Conservation (phyloP, 2,329 filamentous ascomycete species). For the Colletotrichum navitas region DNA sequence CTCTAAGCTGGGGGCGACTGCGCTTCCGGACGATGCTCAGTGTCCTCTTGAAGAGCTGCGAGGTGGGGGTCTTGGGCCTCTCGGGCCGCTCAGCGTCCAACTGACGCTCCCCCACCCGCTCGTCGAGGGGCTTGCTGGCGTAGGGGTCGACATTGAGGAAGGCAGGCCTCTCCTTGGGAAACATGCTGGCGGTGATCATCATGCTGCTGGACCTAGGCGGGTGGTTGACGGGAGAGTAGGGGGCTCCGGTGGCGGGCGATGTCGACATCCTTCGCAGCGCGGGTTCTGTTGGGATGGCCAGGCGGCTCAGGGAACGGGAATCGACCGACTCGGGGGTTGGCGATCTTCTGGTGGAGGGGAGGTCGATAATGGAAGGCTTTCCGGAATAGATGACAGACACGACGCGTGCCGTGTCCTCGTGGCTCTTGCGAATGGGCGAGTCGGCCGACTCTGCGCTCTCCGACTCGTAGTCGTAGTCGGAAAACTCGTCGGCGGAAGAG, state of each 20-base stretch:
- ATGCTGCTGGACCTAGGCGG: conserved; percentile 61
- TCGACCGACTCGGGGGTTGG: conserved; percentile 56
- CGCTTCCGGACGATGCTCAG: conserved; percentile 68
- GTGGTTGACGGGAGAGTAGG: conserved; percentile 50
- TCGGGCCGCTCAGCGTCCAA: conserved; percentile 50
- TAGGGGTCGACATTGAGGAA: conserved; percentile 70
- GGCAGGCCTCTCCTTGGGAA: conserved; percentile 55
- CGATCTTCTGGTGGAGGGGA: conserved; percentile 57
- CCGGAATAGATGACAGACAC: conserved; percentile 72
- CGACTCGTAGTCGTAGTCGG: conserved; percentile 63
- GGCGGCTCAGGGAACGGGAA: conserved; percentile 46
- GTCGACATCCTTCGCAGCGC: conserved; percentile 49
- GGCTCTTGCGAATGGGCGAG: conserved; percentile 54
- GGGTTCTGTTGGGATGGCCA: conserved; percentile 48
- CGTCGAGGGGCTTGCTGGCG: conserved; percentile 53
- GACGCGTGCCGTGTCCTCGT: conserved; percentile 68
- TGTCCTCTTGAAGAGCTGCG: conserved; percentile 63
- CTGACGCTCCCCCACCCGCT: conserved; percentile 45
- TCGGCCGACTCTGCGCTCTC: conserved; percentile 50
- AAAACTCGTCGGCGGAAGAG: conserved; percentile 71
- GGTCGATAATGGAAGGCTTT: conserved; percentile 69
- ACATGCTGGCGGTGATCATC: conserved; percentile 47
- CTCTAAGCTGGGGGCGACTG: conserved; percentile 63
- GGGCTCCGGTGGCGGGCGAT: conserved; percentile 51
- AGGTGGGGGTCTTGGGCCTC: conserved; percentile 59